Base-by-base conservation (phyloP, 129 eudicot genomes). In the Flaveria bidentis region DNA sequence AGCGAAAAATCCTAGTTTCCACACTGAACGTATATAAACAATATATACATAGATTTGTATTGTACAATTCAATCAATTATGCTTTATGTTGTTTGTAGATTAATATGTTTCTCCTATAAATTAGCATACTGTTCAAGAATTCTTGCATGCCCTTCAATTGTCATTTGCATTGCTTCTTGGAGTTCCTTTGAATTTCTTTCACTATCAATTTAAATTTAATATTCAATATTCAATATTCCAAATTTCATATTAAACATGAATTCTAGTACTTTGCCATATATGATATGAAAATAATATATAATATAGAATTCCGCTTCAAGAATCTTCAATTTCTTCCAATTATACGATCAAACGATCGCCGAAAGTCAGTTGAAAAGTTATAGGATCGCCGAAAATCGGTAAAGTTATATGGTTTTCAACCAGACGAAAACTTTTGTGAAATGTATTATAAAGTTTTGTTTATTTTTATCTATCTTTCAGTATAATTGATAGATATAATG, bases 141-240 rank as follows among this genome's bases (percentile, higher is more conserved):
- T 78, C 90, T 84, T 49, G 97, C 99, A 69, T 91, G 94, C 18
- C 96, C 93, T 64, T 89, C 89, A 92, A 94, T 94, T n/a, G 99
- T 97, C 89, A 91, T 82, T 80, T 89, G 96, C 93, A 94, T 85
- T 41, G 97, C 97, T 65, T 91, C 97, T 79, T 87, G 87, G 9
- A 91, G 82, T 78, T 94, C 99, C 70, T 89, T 94, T 46, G 93
- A 91, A 73, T 85, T 89, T 68, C 81, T 91, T 81, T 91, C 97
- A 14, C 69, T 82, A 2, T 91, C 85, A 3, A 88, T 69, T 64
- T 94, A 94, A 8, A 82, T 89, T 75, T 84, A 89, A 67, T 85
- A 89, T 74, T 87, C 88, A 22, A 78, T 69, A 30, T 79, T 77
- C 30, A 69, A 51, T 22, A 33, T 72, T 83, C 87, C 76, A 93